Evolutionary conservation across 441 rosid genomes (phyloP).

Genomic region (Arabidopsis lyrata): DNA sequence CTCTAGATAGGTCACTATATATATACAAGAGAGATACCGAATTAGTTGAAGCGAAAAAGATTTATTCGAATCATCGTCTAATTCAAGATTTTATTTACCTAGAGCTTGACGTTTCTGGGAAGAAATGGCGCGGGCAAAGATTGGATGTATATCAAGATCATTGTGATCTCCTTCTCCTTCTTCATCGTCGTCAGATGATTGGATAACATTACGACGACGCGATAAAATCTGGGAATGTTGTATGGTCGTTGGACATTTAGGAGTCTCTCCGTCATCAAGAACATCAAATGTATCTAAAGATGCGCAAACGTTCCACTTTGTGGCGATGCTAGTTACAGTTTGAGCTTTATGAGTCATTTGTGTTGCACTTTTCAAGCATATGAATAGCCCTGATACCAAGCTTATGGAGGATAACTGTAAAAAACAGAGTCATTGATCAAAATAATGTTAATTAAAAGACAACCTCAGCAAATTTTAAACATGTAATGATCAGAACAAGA

Average conservation of each 20-base stretch:
- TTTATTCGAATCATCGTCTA: neutral
- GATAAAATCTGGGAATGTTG: slow-evolving; percentile 39
- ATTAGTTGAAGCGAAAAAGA: neutral
- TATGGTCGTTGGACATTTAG: slow-evolving; percentile 41
- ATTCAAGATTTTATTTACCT: slow-evolving; percentile 50
- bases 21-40: neutral
- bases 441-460: neutral
- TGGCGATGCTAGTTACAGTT: slow-evolving; percentile 75
- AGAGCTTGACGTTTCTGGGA: slow-evolving; percentile 87
- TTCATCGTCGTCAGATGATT: slow-evolving; percentile 61
- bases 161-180: slow-evolving; percentile 63
- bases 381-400: slow-evolving; percentile 75
- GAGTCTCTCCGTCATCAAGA: slow-evolving; percentile 63
- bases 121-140: slow-evolving; percentile 66
- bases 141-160: slow-evolving; percentile 66
- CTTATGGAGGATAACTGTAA: slow-evolving; percentile 79
- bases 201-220: slow-evolving; percentile 40
- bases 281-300: slow-evolving; percentile 68
- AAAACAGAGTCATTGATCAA: slow-evolving; percentile 23
- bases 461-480: neutral
- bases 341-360: slow-evolving; percentile 85
- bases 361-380: slow-evolving; percentile 84
- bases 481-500: neutral
- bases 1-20: slow-evolving; percentile 82
- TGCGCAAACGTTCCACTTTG: slow-evolving; percentile 89